Base-by-base conservation (phyloP, 495 filamentous ascomycete genomes). In the Collariella sp. region DNA sequence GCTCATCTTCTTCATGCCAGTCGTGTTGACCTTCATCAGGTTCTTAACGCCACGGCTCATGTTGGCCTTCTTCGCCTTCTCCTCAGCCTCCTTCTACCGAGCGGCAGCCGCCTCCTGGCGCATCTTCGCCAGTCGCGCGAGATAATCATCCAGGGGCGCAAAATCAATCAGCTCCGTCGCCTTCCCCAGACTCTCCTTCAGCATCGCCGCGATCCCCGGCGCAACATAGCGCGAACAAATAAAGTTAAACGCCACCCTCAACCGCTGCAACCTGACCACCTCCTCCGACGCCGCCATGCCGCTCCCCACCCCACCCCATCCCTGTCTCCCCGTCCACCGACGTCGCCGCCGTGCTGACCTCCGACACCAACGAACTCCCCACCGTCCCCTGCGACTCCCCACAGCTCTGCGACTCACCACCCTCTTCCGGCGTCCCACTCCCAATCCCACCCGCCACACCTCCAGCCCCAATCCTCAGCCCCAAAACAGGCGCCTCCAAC, bases 1-100 rank as follows among this genome's bases (percentile, higher is more conserved):
- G 59, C 89, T 96, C 83, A 98, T 80, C 76, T 96, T 97, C 77
- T 87, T 89, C 93, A 99, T 99, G 23, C 93, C 94, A 15, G 63
- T 80, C 0, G 83, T 89, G 66, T 96, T 86, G 13, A 87, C 91
- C 72, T 96, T 97, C 66, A 84, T 85, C 62, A 99, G 63, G 36
- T 91, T 77, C 60, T 78, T 82, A 1, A 95, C 81, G 0, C 79
- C 90, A 18, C 80, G 75, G 58, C 85, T 91, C 70, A 88, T 79
- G 13, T 76, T 75, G 7, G 77, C 78, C 67, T 88, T 89, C 59
- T 82, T 78, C 35, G 70, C 68, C 68, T 80, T 81, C 19, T 83
- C 77, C 40, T 82, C 81, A 15, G 79, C 80, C 24, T 78, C 78
- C 68, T 81, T 80, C 65, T 81, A n/a, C n/a, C n/a, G n/a, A n/a